Conservation (phyloP, 139 green algal genomes). For the Limnomonas spitsbergensis region DNA sequence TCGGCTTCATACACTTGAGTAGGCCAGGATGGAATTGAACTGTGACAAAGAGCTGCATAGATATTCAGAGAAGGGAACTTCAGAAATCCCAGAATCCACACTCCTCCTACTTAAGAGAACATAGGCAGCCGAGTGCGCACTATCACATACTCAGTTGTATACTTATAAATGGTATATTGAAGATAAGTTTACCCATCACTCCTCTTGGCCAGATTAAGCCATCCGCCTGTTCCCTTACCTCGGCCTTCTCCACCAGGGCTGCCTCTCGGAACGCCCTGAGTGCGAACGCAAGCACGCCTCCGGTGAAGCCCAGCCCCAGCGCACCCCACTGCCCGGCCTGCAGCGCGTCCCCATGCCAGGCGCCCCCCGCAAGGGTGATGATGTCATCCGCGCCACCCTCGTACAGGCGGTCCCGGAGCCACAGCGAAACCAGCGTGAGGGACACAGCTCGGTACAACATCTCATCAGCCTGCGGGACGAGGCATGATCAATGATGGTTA, state of each 20-base stretch:
- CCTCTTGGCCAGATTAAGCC: no score
- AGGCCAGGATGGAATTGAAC: no score
- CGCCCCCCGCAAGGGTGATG: background rate
- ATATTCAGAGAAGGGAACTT: no score
- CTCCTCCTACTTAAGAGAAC: no score
- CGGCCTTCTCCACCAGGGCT: background rate
- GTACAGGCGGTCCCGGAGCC: conserved; percentile 36
- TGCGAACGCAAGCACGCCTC: conserved; percentile 11
- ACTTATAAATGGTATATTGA: no score
- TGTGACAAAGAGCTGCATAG: no score
- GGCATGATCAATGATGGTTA: background rate
- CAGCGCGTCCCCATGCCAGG: background rate
- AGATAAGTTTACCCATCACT: no score
- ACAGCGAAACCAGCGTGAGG: conserved; percentile 43
- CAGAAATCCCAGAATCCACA: no score
- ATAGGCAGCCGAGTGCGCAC: no score
- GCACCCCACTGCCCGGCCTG: conserved; percentile 11
- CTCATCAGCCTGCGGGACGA: conserved; percentile 41
- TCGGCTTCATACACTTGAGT: no score
- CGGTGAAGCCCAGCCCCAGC: background rate
- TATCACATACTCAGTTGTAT: no score
- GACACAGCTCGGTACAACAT: conserved; percentile 59
- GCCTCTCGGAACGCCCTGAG: background rate
- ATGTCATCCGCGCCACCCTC: conserved; percentile 27
- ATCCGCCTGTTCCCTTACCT: no score